Evolutionary conservation across 2,329 filamentous ascomycete species (phyloP), one percentile per base, ranked within the genome.

Genomic region (Thelonectria blattea): DNA sequence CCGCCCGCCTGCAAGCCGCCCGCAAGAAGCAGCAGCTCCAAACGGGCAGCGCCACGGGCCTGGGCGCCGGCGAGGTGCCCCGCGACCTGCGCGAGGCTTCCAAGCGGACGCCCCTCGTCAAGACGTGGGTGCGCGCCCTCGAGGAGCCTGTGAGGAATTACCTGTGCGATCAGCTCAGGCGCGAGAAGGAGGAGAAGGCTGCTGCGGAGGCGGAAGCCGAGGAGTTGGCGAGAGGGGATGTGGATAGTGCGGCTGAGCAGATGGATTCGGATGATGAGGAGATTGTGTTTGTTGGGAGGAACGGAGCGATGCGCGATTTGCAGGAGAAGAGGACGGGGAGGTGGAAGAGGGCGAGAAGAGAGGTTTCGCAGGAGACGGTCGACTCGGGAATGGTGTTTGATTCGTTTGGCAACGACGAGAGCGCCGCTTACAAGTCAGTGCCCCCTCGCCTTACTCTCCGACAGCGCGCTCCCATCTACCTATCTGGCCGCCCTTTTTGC

Each of bases 101-200:
- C 62, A 97, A 97, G 85, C 88, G 90, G 69, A 83, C 86, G 47
- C 90, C 89, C 58, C 92, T 89, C 8, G 90, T 96, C 14, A 91
- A 90, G 72, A 86, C 85, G 3, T 88, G 96, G 80, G 84, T 98
- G 17, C 90, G 91, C 70, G 89, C 90, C 48, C 82, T 99, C 1
- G 95, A 99, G 78, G 87, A 91, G 72, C 92, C 94, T 17, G 90
- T 98, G 9, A 80, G 95, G 47, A 80, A 81, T 46, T 97, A 94
- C 68, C 84, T 97, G 9, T 71, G 90, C 32, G 84, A 86, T 56
- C 82, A 63, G 24, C 50, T 58, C 22, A 53, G 47, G 6, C 34
- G 34, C 7, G 64, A 72, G 11, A 30, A 30, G 27, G 27, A 30
- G 8, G 27, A 30, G 22, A 24, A 6, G 27, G 27, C 27, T 6